phyloP scores from a whole-genome alignment of 148 eudicot genomes.

The Rhododendron kiyosumense region DNA sequence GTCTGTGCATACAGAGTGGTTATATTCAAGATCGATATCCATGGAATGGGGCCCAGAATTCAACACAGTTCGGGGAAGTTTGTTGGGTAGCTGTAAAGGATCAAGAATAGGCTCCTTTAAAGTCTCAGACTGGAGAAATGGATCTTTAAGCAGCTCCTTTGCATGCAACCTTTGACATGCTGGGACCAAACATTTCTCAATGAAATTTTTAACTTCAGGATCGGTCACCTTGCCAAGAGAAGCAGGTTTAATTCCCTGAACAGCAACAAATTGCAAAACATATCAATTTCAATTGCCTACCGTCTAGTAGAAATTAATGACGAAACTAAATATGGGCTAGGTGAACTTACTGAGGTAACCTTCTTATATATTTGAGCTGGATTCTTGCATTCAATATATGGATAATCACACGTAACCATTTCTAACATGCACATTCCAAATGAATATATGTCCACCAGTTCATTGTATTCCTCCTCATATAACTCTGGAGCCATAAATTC shows the following conservation, averaged over 20 bases:
- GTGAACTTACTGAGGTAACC: constrained; percentile 61
- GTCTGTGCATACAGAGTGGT: constrained; percentile 25
- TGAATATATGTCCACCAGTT: constrained; percentile 81
- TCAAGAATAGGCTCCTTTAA: constrained; percentile 25
- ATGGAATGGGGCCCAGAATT: constrained; percentile 38
- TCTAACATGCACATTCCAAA: constrained; percentile 96
- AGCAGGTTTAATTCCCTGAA: constrained; percentile 83
- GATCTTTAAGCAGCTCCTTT: constrained; percentile 61
- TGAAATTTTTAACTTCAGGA: constrained; percentile 58
- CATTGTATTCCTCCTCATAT: constrained; percentile 83
- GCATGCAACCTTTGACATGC: constrained; percentile 62
- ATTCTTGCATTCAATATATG: constrained; percentile 81
- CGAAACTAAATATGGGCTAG: not conserved
- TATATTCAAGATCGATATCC: constrained; percentile 53
- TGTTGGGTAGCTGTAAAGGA: constrained; percentile 29
- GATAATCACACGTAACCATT: constrained; percentile 80
- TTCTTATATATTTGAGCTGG: constrained; percentile 85
- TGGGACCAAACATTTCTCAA: constrained; percentile 70
- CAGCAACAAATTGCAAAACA: not conserved
- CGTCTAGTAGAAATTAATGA: not conserved
- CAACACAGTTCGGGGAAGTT: constrained; percentile 17
- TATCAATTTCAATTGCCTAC: constrained; percentile 1
- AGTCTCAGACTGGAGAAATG: constrained; percentile 48
- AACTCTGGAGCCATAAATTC: constrained; percentile 98
- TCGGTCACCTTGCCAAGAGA: constrained; percentile 60